These are phyloP conservation scores for Gryganskiella cystojenkinii DNA, from an alignment of 192 early-diverging fungal species.

Conservation along the genomic window DNA sequence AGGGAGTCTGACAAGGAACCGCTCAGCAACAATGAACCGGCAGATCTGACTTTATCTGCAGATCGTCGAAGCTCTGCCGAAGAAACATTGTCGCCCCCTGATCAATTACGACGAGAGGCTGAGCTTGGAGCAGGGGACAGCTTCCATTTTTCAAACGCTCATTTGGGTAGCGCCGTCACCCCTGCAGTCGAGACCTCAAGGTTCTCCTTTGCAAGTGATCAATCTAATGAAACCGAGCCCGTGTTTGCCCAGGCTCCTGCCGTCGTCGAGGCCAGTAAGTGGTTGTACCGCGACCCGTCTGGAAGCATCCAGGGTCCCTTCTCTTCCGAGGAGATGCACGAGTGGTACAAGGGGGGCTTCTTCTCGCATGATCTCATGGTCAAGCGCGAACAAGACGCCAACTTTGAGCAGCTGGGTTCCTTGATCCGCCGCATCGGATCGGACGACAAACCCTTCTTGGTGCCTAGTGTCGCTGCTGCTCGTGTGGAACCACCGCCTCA, in stretches of 20 bases:
- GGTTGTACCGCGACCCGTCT: constrained; percentile 90
- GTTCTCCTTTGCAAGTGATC: constrained; percentile 2
- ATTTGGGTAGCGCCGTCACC: neutral
- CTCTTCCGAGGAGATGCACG: constrained; percentile 90
- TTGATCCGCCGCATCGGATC: constrained; percentile 74
- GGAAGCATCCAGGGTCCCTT: constrained; percentile 92
- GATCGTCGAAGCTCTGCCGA: constrained; percentile 11
- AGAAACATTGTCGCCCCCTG: no score
- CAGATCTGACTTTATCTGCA: no score
- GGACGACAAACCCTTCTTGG: constrained; percentile 76
- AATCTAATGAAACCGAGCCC: neutral
- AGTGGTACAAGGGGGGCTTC: constrained; percentile 91
- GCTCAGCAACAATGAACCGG: neutral
- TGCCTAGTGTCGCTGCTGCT: constrained; percentile 21
- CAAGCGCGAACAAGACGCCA: constrained; percentile 78
- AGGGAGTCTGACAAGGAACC: neutral
- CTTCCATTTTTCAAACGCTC: neutral
- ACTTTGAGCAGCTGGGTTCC: constrained; percentile 82
- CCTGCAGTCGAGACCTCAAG: neutral
- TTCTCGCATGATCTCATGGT: constrained; percentile 86
- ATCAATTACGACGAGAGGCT: no score
- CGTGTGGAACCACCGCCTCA: constrained; percentile 49
- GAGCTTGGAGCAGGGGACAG: neutral
- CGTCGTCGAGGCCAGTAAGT: constrained; percentile 59
- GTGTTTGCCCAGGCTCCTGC: constrained; percentile 19